Conservation (phyloP, 345 rosid genomes). For the Mallotus nudiflorus region DNA sequence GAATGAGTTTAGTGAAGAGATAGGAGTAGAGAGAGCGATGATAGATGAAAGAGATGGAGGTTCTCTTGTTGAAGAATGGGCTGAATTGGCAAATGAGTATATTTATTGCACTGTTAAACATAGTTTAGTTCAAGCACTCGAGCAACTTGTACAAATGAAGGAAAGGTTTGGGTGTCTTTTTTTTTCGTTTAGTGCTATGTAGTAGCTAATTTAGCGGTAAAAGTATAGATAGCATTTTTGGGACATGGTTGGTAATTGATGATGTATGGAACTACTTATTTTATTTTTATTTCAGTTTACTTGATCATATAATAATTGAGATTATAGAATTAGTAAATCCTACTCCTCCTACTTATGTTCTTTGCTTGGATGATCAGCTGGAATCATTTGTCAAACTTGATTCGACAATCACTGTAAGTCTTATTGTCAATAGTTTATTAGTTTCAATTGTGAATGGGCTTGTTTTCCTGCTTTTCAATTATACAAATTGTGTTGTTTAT, state of each 20-base stretch:
- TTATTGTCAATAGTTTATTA: not conserved
- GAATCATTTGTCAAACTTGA: constrained; percentile 90
- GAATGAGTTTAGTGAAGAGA: constrained; percentile 97
- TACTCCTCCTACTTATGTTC: constrained; percentile 86
- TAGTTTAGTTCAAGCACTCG: constrained; percentile 86
- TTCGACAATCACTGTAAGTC: constrained; percentile 79
- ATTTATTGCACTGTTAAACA: constrained; percentile 93
- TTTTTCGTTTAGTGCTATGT: too few species aligned
- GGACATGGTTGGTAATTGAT: too few species aligned
- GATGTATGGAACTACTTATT: too few species aligned
- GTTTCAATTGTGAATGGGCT: too few species aligned
- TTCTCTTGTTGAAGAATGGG: constrained; percentile 91
- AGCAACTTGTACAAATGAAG: constrained; percentile 87
- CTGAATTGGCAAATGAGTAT: constrained; percentile 89
- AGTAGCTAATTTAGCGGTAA: too few species aligned
- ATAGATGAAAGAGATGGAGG: constrained; percentile 91
- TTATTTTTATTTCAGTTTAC: constrained; percentile 43
- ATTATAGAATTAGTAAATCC: constrained; percentile 99
- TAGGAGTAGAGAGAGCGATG: constrained; percentile 97
- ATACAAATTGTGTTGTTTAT: not conserved
- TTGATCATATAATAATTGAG: constrained; percentile 91
- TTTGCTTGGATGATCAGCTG: constrained; percentile 94
- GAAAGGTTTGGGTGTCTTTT: constrained; percentile 43
- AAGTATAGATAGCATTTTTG: too few species aligned
- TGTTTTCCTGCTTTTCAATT: not conserved